These are phyloP conservation scores for Suhomyces bolitotheri DNA, from an alignment of 1,139 yeast species.

Conservation along the genomic window DNA sequence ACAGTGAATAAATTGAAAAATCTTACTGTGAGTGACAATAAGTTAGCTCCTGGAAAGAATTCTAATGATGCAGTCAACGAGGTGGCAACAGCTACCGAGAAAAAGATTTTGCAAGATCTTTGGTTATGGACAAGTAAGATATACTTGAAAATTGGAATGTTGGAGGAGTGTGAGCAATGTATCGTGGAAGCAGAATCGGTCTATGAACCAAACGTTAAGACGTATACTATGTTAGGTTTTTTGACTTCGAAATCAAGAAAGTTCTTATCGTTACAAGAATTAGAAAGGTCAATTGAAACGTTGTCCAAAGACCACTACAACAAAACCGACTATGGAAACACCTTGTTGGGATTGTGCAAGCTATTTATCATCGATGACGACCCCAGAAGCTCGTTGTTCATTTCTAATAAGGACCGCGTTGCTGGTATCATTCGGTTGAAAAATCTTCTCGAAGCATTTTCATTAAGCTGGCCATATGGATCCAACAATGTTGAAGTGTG, in stretches of 20 bases:
- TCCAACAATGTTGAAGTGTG: slow-evolving; percentile 67
- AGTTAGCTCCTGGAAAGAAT: not conserved
- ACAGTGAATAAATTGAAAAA: slow-evolving; percentile 7
- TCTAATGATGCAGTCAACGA: slow-evolving; percentile 2
- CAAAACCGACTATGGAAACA: slow-evolving; percentile 49
- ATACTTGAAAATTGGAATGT: slow-evolving; percentile 57
- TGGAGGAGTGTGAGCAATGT: slow-evolving; percentile 69
- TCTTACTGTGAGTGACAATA: slow-evolving; percentile 1
- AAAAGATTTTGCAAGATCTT: slow-evolving; percentile 52
- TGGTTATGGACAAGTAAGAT: slow-evolving; percentile 78
- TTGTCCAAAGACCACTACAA: slow-evolving; percentile 24
- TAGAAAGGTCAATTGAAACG: slow-evolving; percentile 63
- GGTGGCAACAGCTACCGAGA: slow-evolving; percentile 7
- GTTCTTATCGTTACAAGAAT: slow-evolving; percentile 60
- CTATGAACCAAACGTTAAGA: slow-evolving; percentile 51
- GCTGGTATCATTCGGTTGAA: slow-evolving; percentile 69
- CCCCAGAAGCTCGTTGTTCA: slow-evolving; percentile 35
- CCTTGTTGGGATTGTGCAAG: slow-evolving; percentile 67
- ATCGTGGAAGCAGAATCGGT: slow-evolving; percentile 67
- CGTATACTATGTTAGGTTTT: slow-evolving; percentile 57
- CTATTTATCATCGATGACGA: slow-evolving; percentile 51
- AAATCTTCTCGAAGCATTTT: slow-evolving; percentile 55
- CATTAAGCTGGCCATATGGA: slow-evolving; percentile 53
- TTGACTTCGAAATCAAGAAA: slow-evolving; percentile 41
- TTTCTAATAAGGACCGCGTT: slow-evolving; percentile 51